Evolutionary conservation across 164 flowering plant species (phyloP), one percentile per base, ranked within the genome.

Genomic region (Malania oleifera): DNA sequence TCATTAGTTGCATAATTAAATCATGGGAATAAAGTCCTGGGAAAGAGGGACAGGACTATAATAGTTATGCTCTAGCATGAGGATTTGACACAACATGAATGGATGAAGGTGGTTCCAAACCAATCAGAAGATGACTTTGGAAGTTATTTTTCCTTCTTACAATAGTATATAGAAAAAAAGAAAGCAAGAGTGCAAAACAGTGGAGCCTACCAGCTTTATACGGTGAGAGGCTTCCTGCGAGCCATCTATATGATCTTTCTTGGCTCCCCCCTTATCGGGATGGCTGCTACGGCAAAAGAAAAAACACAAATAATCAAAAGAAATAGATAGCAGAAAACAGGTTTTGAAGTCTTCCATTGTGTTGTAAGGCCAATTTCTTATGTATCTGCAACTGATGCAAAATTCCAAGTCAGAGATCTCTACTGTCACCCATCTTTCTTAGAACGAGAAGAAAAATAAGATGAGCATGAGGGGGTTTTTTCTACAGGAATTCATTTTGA

Each of bases 201-300:
- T 10, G 12, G 14, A 19, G 19, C 75, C 70, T 59, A 82, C 90
- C 79, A 73, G 57, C 68, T 82, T 78, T 38, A 48, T 26, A 14
- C 68, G 59, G 34, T 52, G 57, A 40, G 86, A 78, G 14, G 63
- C 67, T 65, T 73, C 79, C 23, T 34, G 43, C 23, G 69, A 71
- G 54, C 48, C 46, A 54, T 58, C 67, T 17, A 34, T 40, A 13
- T 38, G 61, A 64, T 68, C 73, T 65, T 67, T 77, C 45, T 56
- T 68, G 50, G 34, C 56, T 54, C 59, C 67, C 61, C 64, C 73
- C 66, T 74, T 80, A 28, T 76, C 80, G 20, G 82, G 81, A 52
- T 73, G 73, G 69, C 86, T 84, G 82, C 69, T 60, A 75, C 50
- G 48, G 56, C 59, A 61, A 19, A 50, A 67, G 17, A 52, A 17